Base-by-base conservation (phyloP, 768 basidiomycete species). In the Kwoniella sp. region DNA sequence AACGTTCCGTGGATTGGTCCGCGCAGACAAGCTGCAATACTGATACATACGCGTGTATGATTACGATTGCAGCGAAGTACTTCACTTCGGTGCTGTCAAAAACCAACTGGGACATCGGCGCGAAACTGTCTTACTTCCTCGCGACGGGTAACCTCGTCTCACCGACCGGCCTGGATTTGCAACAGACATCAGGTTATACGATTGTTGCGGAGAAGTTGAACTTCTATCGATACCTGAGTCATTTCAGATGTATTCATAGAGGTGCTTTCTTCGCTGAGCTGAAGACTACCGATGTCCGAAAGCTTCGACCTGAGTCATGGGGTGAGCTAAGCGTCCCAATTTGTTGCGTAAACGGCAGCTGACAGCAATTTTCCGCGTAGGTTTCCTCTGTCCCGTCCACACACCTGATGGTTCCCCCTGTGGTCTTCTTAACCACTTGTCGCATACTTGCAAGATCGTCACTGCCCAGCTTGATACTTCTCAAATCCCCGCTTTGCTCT, bases 211-310 rank as follows among this genome's bases (percentile, higher is more conserved):
- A 99, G 83, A 98, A 98, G 82, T 85, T 99, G 66, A 99, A 99
- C 81, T 99, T 96, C 88, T 89, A 91, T 72, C 92, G 96, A 38
- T 99, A 97, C 81, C 93, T 99, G 81, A 91, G 90, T 76, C 96
- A 99, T 83, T 99, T 99, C 84, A 86, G 96, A 63, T 96, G 91
- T 81, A 93, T 99, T 30, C 96, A 99, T 82, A 91, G 96, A 82
- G 96, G 96, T 80, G 93, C 96, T 38, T 99, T 99, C 86, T 99
- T 99, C 78, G 91, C 94, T 7, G 93, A 98, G 80, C 87, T 98
- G 59, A 97, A 97, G 84, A 99, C 96, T 0, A 99, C 96, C 0
- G 89, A 93, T 23, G 96, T 99, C 61, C 89, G 96, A 68, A 98
- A 98, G 81, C 83, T 99, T 56, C 83, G 97, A 20, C 96, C 96